phyloP scores from a whole-genome alignment of 352 stramenopile species.

The Phytophthora aleatoria region DNA sequence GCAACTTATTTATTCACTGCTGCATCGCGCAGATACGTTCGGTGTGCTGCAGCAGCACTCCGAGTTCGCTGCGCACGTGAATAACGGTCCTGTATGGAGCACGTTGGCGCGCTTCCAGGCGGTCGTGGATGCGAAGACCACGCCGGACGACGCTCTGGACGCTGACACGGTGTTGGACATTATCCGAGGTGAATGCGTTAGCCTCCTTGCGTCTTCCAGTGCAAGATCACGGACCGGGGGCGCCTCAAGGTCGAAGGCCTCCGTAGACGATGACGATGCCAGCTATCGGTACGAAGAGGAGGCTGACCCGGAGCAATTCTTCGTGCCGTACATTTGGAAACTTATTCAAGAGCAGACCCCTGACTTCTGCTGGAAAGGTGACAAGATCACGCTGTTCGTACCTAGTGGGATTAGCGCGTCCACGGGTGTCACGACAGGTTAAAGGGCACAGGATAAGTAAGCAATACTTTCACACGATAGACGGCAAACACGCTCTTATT shows the following conservation, averaged over 20 bases:
- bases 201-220: slow-evolving; percentile 57
- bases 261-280: slow-evolving; percentile 55
- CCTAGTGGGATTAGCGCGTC: slow-evolving; percentile 23
- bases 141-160: slow-evolving; percentile 52
- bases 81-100: slow-evolving; percentile 68
- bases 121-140: slow-evolving; percentile 70
- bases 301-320: slow-evolving; percentile 73
- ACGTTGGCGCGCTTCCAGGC: slow-evolving; percentile 66
- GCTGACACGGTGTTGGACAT: slow-evolving; percentile 66
- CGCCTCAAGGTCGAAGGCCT: slow-evolving; percentile 15
- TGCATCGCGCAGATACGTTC: slow-evolving; percentile 75
- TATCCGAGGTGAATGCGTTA: slow-evolving; percentile 76
- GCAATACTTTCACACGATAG: slow-evolving; percentile 5
- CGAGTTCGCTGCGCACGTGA: slow-evolving; percentile 61
- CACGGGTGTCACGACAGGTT: slow-evolving; percentile 27
- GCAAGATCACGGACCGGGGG: slow-evolving; percentile 19
- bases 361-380: slow-evolving; percentile 79
- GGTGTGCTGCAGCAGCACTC: slow-evolving; percentile 54
- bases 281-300: slow-evolving; percentile 85
- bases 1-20: slow-evolving; percentile 88
- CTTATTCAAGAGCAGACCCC: slow-evolving; percentile 74
- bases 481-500: slow-evolving; percentile 29
- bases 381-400: slow-evolving; percentile 83
- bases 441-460: neutral
- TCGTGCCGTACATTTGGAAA: slow-evolving; percentile 81